Base-by-base conservation (phyloP, 1,139 yeast species). In the Geotrichum armillariae region DNA sequence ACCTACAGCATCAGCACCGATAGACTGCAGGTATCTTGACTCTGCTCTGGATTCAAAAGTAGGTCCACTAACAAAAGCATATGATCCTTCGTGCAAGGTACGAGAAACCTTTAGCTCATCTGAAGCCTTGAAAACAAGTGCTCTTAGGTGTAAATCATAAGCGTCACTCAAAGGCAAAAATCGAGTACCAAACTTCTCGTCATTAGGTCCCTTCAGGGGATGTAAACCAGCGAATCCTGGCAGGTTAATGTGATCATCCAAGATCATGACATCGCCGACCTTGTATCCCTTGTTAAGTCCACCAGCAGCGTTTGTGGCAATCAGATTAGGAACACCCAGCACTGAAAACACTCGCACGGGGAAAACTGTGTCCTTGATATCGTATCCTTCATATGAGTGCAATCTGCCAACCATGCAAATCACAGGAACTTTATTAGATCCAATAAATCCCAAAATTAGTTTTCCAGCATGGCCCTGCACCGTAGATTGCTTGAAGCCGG, bases 1-100 rank as follows among this genome's bases (percentile, higher is more conserved):
- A 2, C 99, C 99, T 4, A 91, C 98, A 0, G 95, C 88, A 68
- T 93, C 97, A 43, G 90, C 97, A 6, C 98, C 98, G 41, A 86
- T 60, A 9, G 73, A 60, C 55, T 81, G 71, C 42, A 91, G 73
- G 76, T 83, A 76, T 53, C 96, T 75, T n/a, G 85, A 85, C 68
- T 93, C 98, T 0, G 98, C 96, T 60, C 97, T 76, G 6, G 91
- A 80, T 70, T 93, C 99, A 66, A 85, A 93, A 1, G 97, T 88
- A 2, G 99, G 98, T 0, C 99, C 99, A 2, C 94, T 80, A 4
- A 85, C 96, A 67, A 79, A 91, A 44, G 80, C 80, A 62, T 93
- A 93, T 1, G 84, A 80, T 27, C 98, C 99, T 66, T 93, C 98
- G 61, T 87, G 86, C 44, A 93, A 77, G 0, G 68, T 65, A 63